Percentiles rank a stretch among this genome's conserved stretches.
Conservation (phyloP, 768 basidiomycete species). For the Mycena vitilis region DNA sequence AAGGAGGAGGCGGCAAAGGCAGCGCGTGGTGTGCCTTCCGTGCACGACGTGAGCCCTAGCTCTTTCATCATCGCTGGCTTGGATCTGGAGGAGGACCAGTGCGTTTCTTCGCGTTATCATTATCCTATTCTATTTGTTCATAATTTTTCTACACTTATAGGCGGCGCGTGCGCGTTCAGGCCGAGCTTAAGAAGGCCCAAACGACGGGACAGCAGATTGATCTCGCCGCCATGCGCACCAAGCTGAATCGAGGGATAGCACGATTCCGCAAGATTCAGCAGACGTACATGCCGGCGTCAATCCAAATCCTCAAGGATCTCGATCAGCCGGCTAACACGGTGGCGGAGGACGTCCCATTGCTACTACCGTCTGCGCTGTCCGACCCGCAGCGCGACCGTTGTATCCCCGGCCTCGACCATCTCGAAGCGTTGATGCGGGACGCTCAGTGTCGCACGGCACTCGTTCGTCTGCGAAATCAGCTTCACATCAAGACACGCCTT, state of each 20-base stretch:
- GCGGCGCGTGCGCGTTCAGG: constrained; percentile 29
- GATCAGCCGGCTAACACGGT: background rate
- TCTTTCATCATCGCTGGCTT: background rate
- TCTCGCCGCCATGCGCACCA: background rate
- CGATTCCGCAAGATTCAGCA: background rate
- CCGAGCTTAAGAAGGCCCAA: constrained; percentile 29
- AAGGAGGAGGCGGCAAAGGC: constrained; percentile 10
- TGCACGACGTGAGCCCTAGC: constrained; percentile 9
- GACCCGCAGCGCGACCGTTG: background rate
- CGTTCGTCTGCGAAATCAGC: background rate
- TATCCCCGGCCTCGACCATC: background rate
- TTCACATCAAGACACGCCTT: too few species aligned
- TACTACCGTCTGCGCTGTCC: background rate
- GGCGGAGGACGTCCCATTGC: background rate
- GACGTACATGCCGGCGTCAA: background rate
- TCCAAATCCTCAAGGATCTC: background rate
- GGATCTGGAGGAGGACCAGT: constrained; percentile 17
- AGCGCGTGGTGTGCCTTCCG: background rate
- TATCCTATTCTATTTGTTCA: too few species aligned
- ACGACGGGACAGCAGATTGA: too few species aligned
- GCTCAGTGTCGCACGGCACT: background rate
- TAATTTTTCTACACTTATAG: too few species aligned
- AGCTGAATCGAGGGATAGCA: background rate
- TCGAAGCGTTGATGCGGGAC: background rate
- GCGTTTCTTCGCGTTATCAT: background rate